These are phyloP conservation scores for Cardamine occulta DNA, from an alignment of 345 rosid genomes.

Conservation along the genomic window DNA sequence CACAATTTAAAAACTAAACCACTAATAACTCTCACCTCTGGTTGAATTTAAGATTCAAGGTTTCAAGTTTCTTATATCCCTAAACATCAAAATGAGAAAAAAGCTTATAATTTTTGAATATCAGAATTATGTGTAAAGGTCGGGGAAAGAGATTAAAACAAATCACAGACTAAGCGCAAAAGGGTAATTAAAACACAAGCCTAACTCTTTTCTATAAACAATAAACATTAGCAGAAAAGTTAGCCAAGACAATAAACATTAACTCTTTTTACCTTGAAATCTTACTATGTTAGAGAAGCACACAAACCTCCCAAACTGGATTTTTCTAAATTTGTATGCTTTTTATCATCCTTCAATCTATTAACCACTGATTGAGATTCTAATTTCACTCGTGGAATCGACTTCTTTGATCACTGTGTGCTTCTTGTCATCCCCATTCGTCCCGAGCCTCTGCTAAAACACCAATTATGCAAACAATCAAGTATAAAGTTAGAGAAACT, in stretches of 20 bases:
- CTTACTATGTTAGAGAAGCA: constrained; percentile 40
- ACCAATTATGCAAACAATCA: not conserved
- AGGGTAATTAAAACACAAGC: constrained; percentile 11
- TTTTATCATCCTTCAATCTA: constrained; percentile 25
- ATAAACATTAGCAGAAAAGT: constrained; percentile 20
- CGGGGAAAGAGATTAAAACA: not conserved
- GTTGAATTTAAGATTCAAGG: too few species aligned
- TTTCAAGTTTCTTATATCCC: too few species aligned
- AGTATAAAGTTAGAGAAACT: not conserved
- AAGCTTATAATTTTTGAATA: not conserved
- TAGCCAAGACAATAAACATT: constrained; percentile 1
- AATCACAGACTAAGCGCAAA: constrained; percentile 11
- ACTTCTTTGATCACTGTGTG: constrained; percentile 37
- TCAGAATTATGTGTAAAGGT: not conserved
- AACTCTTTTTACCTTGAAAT: constrained; percentile 15
- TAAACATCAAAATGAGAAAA: not conserved
- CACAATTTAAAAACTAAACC: too few species aligned
- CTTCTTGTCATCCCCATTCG: constrained; percentile 42
- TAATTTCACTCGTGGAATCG: constrained; percentile 24
- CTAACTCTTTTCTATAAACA: constrained; percentile 25
- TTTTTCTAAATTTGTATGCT: constrained; percentile 39
- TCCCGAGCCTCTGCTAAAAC: constrained; percentile 40
- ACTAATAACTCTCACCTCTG: too few species aligned
- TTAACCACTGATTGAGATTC: constrained; percentile 12
- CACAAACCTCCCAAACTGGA: constrained; percentile 25